phyloP scores from a whole-genome alignment of 345 rosid genomes.

The Geranium rotundifolium region DNA sequence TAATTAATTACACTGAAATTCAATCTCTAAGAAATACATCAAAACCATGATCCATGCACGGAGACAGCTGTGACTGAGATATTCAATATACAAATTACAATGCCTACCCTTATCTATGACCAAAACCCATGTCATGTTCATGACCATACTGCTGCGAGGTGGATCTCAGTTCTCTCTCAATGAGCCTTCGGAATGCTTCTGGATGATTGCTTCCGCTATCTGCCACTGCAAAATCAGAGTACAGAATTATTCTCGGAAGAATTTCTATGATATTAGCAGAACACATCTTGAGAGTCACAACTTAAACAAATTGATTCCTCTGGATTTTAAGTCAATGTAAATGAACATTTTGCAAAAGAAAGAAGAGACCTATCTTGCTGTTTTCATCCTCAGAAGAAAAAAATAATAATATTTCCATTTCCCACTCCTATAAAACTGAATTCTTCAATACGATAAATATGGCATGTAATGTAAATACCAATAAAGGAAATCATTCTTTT shows the following conservation, averaged over 20 bases:
- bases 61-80: not conserved
- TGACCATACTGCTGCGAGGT: constrained; percentile 46
- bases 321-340: no score
- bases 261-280: no score
- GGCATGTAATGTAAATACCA: not conserved
- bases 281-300: no score
- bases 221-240: constrained; percentile 23
- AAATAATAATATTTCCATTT: no score
- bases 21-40: not conserved
- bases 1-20: not conserved
- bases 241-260: not conserved
- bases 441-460: not conserved
- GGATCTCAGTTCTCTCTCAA: constrained; percentile 67
- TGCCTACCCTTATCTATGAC: constrained; percentile 29
- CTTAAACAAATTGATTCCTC: no score
- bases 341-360: no score
- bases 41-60: not conserved
- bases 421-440: not conserved
- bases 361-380: not conserved
- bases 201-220: constrained; percentile 48
- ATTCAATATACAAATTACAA: not conserved
- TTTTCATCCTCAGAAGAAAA: not conserved
- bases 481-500: not conserved
- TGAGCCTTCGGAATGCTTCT: constrained; percentile 58
- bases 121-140: constrained; percentile 67